phyloP scores from a whole-genome alignment of 2,329 filamentous ascomycete species.

The Ilyonectria mors-panacis region DNA sequence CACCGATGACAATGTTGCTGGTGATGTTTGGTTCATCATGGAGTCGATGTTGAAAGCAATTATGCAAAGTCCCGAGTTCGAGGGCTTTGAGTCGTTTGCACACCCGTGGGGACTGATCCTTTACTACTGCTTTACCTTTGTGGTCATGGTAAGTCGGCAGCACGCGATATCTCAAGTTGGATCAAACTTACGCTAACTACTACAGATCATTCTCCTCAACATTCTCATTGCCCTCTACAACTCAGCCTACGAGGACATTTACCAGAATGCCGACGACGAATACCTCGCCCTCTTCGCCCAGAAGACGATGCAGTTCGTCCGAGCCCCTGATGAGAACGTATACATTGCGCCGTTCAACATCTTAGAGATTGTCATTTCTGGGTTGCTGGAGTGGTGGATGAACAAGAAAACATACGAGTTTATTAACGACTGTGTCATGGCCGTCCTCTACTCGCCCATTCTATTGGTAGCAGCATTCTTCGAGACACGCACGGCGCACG shows the following conservation, averaged over 20 bases:
- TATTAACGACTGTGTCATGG: constrained; percentile 93
- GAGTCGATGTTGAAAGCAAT: constrained; percentile 90
- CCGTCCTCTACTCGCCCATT: constrained; percentile 85
- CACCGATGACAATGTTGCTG: constrained; percentile 78
- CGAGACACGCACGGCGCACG: constrained; percentile 76
- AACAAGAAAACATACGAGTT: constrained; percentile 79
- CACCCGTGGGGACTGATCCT: constrained; percentile 94
- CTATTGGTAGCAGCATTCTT: constrained; percentile 83
- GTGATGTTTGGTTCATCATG: constrained; percentile 81
- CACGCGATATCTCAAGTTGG: not conserved
- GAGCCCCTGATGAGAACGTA: constrained; percentile 97
- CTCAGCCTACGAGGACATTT: constrained; percentile 95
- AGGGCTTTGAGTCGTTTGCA: constrained; percentile 89
- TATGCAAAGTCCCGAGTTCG: constrained; percentile 93
- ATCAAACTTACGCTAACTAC: constrained; percentile 5
- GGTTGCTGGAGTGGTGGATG: constrained; percentile 96
- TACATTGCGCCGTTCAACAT: constrained; percentile 97
- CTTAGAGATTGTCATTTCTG: constrained; percentile 85
- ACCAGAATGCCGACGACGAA: constrained; percentile 93
- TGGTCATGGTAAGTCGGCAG: constrained; percentile 82
- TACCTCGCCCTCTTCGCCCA: constrained; percentile 94
- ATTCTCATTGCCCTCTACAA: constrained; percentile 98
- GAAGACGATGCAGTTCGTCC: constrained; percentile 97
- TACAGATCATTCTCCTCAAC: constrained; percentile 83
- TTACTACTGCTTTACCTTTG: constrained; percentile 98